Evolutionary conservation across 78 protist genomes (phyloP), one percentile per base, ranked within the genome.

Genomic region (Pelomyxa schiedti): DNA sequence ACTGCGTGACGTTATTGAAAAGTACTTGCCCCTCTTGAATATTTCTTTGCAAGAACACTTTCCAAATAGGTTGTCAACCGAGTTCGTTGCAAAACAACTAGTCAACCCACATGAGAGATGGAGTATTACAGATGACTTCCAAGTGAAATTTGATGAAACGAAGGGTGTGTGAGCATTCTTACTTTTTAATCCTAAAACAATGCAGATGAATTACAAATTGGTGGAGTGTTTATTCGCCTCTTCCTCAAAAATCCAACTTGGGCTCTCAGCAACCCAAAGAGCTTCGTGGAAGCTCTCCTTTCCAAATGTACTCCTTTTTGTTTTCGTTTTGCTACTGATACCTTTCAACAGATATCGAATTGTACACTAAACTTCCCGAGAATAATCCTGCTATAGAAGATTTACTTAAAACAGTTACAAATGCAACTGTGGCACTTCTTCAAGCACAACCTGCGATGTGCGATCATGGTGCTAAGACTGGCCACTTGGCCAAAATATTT

Each of bases 161-260:
- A 73, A 74, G 3, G n/a, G n/a, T n/a, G n/a, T n/a, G n/a, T n/a
- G n/a, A n/a, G n/a, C n/a, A n/a, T n/a, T n/a, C n/a, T n/a, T n/a
- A n/a, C n/a, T n/a, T n/a, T n/a, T n/a, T n/a, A n/a, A n/a, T n/a
- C n/a, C n/a, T n/a, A n/a, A n/a, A n/a, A n/a, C n/a, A n/a, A n/a
- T n/a, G n/a, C n/a, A n/a, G 66, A 78, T 29, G 88, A 87, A 39
- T 26, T 81, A 37, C 3, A 52, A 37, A 67, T 83, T 39, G 92
- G 83, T 4, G 92, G 92, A 37, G 92, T 88, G 1, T 88, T 64
- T 70, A 41, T 82, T 30, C 78, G 86, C 39, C 76, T 88, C 4
- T 83, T 80, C 74, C 24, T 79, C 9, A 53, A 47, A 63, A 86
- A 88, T 53, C 92, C 92, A 1, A 66, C 75, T 4, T 88, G 92